Evolutionary conservation across 2,329 filamentous ascomycete genomes (phyloP).

Genomic region (Dothistroma septosporum): DNA sequence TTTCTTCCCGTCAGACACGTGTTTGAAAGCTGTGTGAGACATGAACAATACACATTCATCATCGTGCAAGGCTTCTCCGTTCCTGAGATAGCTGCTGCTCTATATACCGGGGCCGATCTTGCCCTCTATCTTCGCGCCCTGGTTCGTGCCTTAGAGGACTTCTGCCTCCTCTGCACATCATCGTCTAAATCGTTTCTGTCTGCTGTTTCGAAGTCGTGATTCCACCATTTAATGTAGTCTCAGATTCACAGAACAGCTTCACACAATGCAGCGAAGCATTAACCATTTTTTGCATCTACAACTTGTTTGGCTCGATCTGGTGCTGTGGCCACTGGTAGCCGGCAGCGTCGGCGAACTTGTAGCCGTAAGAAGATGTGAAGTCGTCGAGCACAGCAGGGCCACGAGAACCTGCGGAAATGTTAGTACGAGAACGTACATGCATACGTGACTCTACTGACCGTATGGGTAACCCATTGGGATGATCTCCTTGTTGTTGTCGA

Average conservation of each 20-base stretch:
- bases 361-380: constrained; percentile 96
- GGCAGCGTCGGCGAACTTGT: constrained; percentile 96
- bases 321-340: constrained; percentile 88
- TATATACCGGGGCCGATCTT: constrained; percentile 7
- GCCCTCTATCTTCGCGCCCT: not conserved
- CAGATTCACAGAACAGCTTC: not conserved
- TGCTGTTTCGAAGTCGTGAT: constrained; percentile 6
- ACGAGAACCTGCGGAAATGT: constrained; percentile 70
- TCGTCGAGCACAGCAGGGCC: constrained; percentile 95
- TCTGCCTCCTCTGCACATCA: not conserved
- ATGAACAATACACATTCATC: not conserved
- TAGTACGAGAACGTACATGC: constrained; percentile 3
- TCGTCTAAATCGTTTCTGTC: constrained; percentile 8
- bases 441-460: constrained; percentile 57
- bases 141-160: not conserved
- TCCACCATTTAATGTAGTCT: not conserved
- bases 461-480: constrained; percentile 99
- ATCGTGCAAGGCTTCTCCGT: not conserved
- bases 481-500: constrained; percentile 99
- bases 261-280: not conserved
- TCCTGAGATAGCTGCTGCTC: not conserved
- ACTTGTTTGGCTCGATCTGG: constrained; percentile 71
- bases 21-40: not conserved
- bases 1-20: not conserved
- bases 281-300: constrained; percentile 47